Base-by-base conservation (phyloP, 345 rosid genomes). In the Eucalyptus erythrocorys region DNA sequence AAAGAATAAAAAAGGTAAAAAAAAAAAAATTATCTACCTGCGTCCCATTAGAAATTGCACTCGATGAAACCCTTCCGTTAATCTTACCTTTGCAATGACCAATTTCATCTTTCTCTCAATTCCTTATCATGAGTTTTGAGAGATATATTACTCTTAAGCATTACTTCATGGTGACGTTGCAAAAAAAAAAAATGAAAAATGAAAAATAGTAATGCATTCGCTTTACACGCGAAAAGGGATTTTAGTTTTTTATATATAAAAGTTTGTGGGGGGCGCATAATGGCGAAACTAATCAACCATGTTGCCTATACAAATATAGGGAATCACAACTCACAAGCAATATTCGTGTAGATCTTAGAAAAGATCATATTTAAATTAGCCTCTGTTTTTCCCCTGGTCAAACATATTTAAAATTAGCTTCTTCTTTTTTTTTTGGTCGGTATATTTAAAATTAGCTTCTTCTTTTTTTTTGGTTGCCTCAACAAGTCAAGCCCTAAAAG, bases 51-150 rank as follows among this genome's bases (percentile, higher is more conserved):
- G 3, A 37, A 71, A 3, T 37, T 10, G 13, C 27, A 19, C 27
- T 37, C 27, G 3, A 71, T 2, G 13, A 71, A 19, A 10, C 19
- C 12, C 13, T 71, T 37, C 3, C 82, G 0, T 71, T 71, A 10
- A 19, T 21, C 4, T 10, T 5, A 37, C 10, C 1, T 0, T 19
- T 19, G 27, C 26, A 21, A 11, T 0, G 6, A 19, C 1, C 3
- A 42, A 37, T 37, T 71, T 71, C 45, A 37, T 10, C 45, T 5
- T 10, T 71, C 4, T n/a, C 3, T 34, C 2, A 5, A 2, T 71
- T 37, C 37, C 2, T 71, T 6, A 37, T 71, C 3, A 12, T 5
- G 6, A 37, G 12, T 37, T 21, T 37, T 2, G 26, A 71, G 42
- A 19, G 13, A 17, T 24, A 68, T 68, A 34, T 68, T 34, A 19